phyloP scores from a whole-genome alignment of 371 early-diverging fungal species.

The Mucor plumbeus region DNA sequence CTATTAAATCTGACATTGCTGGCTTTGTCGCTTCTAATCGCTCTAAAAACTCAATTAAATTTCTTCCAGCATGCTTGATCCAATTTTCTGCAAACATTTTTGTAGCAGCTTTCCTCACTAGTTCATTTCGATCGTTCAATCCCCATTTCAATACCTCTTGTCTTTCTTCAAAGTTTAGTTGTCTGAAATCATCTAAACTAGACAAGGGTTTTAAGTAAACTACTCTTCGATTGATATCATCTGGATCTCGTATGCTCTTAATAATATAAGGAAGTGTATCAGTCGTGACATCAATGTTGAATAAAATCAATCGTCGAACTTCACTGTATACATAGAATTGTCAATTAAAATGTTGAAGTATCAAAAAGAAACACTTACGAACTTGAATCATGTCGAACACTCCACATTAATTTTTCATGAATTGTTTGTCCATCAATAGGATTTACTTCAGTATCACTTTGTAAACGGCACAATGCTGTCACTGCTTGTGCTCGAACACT shows the following conservation, averaged over 20 bases:
- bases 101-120: slow-evolving; percentile 75
- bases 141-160: slow-evolving; percentile 77
- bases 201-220: slow-evolving; percentile 74
- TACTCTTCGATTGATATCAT: slow-evolving; percentile 65
- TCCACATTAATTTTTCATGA: slow-evolving; percentile 63
- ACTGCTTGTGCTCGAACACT: slow-evolving; percentile 82
- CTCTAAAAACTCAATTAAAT: slow-evolving; percentile 80
- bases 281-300: slow-evolving; percentile 70
- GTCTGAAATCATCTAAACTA: slow-evolving; percentile 69
- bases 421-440: slow-evolving; percentile 65
- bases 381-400: slow-evolving; percentile 78
- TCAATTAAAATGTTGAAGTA: not conserved
- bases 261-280: slow-evolving; percentile 72
- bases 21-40: slow-evolving; percentile 83
- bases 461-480: slow-evolving; percentile 78
- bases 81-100: slow-evolving; percentile 78
- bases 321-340: slow-evolving; percentile 53
- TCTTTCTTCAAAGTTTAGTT: slow-evolving; percentile 71
- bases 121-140: slow-evolving; percentile 74
- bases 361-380: slow-evolving; percentile 49
- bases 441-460: slow-evolving; percentile 65
- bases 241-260: slow-evolving; percentile 80
- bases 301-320: slow-evolving; percentile 82
- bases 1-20: slow-evolving; percentile 70
- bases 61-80: slow-evolving; percentile 77